These are phyloP conservation scores for Ustilaginoidea virens DNA, from an alignment of 2,329 filamentous ascomycete species.

Conservation along the genomic window DNA sequence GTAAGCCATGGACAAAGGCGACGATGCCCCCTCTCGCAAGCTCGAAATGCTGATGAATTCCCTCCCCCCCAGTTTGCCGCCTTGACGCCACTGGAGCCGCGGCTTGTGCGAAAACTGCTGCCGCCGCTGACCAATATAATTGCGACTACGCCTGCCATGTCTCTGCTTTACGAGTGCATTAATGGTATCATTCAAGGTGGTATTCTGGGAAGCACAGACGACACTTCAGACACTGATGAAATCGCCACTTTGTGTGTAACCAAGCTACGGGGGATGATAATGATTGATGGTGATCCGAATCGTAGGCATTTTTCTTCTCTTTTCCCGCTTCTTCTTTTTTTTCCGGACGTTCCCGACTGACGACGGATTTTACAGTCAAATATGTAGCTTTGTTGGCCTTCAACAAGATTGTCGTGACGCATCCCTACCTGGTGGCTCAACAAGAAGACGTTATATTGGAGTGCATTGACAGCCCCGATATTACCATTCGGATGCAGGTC, in stretches of 20 bases:
- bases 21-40: too few relatives aligned
- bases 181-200: conserved; percentile 96
- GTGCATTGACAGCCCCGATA: conserved; percentile 89
- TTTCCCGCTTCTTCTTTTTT: too few relatives aligned
- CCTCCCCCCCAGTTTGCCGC: conserved; percentile 60
- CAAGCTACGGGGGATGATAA: conserved; percentile 87
- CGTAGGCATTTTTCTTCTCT: too few relatives aligned
- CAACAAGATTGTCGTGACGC: conserved; percentile 82
- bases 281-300: conserved; percentile 86
- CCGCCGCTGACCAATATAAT: conserved; percentile 88
- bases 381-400: conserved; percentile 92
- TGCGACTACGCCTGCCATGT: conserved; percentile 91
- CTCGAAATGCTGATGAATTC: neutral
- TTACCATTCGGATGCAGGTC: conserved; percentile 87
- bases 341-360: too few relatives aligned
- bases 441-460: conserved; percentile 95
- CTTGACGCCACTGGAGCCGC: conserved; percentile 79
- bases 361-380: conserved; percentile 64
- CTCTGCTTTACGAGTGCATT: conserved; percentile 94
- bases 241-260: conserved; percentile 84
- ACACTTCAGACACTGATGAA: conserved; percentile 70
- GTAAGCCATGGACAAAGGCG: conserved; percentile 28
- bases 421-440: conserved; percentile 74
- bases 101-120: conserved; percentile 78
- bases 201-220: conserved; percentile 71